Evolutionary conservation across 306 rosid species (phyloP).

Genomic region (Lathyrus sativus): DNA sequence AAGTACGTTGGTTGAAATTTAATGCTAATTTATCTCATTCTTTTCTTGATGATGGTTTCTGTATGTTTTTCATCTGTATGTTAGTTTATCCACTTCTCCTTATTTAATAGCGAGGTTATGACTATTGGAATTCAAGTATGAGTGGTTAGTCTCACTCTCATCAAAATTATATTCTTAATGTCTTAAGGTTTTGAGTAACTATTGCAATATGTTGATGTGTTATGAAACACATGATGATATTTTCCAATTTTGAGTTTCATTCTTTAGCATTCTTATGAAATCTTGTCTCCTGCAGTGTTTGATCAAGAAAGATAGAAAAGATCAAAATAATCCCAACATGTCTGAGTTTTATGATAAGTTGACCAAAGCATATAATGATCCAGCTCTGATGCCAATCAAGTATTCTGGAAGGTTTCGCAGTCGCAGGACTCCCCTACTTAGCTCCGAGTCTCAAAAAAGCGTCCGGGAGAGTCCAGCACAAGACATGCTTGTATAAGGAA

Average conservation of each 20-base stretch:
- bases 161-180: background rate
- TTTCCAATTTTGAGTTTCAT: conserved; percentile 3
- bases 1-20: conserved; percentile 51
- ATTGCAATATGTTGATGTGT: conserved; percentile 2
- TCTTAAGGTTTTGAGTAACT: background rate
- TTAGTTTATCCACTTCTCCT: background rate
- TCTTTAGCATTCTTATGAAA: conserved; percentile 20
- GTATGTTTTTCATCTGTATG: background rate
- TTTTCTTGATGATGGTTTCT: conserved; percentile 16
- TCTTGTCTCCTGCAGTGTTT: conserved; percentile 59
- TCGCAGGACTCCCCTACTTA: conserved; percentile 57
- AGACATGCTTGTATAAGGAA: conserved; percentile 10
- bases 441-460: conserved; percentile 25
- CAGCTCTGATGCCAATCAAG: conserved; percentile 56
- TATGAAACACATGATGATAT: conserved; percentile 12
- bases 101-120: too few relatives aligned
- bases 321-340: conserved; percentile 51
- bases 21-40: conserved; percentile 24
- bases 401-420: conserved; percentile 39
- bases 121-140: background rate
- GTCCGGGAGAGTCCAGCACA: conserved; percentile 11
- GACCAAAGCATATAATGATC: conserved; percentile 63
- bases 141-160: background rate
- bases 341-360: conserved; percentile 58
- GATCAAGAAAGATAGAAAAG: conserved; percentile 67